A percentile compares a stretch with the other conserved stretches of the same genome.
Evolutionary conservation across 768 basidiomycete genomes (phyloP).

Genomic region (Tricholoma sp.): DNA sequence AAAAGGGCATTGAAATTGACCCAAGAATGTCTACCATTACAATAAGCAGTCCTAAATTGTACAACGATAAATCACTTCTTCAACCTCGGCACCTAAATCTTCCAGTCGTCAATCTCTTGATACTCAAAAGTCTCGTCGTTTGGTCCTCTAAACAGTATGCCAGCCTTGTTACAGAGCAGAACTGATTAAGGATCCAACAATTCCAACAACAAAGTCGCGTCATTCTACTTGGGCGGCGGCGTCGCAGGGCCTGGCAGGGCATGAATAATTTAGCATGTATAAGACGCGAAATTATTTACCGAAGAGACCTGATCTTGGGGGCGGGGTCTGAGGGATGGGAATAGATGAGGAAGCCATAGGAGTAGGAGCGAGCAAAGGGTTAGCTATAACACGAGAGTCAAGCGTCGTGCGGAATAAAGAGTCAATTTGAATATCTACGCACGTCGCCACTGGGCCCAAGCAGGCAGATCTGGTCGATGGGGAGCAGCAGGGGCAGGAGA

Average conservation of each 20-base stretch:
- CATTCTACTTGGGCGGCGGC: constrained; percentile 37
- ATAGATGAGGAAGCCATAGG: constrained; percentile 26
- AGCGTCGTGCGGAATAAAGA: background rate
- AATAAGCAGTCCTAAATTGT: too few relatives aligned
- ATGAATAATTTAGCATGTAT: background rate
- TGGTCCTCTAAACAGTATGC: background rate
- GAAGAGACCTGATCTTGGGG: constrained; percentile 59
- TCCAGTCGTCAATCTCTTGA: background rate
- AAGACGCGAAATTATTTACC: constrained; percentile 31
- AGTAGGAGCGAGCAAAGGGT: constrained; percentile 54
- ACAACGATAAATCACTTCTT: too few relatives aligned
- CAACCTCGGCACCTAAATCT: background rate
- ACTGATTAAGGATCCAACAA: too few relatives aligned
- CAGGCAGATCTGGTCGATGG: constrained; percentile 53
- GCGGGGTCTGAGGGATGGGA: constrained; percentile 40
- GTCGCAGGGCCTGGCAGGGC: constrained; percentile 34
- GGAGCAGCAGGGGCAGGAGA: constrained; percentile 36
- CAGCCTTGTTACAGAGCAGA: background rate
- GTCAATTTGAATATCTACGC: constrained; percentile 20
- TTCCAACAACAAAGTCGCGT: background rate
- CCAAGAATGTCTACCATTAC: too few relatives aligned
- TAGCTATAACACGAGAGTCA: constrained; percentile 39
- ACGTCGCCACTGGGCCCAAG: constrained; percentile 89
- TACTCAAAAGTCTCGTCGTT: background rate
- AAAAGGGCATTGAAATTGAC: too few relatives aligned